Percentiles rank a stretch among this genome's conserved stretches.
These are phyloP conservation scores for Myrica gale DNA, from an alignment of 306 rosid genomes.

Conservation along the genomic window DNA sequence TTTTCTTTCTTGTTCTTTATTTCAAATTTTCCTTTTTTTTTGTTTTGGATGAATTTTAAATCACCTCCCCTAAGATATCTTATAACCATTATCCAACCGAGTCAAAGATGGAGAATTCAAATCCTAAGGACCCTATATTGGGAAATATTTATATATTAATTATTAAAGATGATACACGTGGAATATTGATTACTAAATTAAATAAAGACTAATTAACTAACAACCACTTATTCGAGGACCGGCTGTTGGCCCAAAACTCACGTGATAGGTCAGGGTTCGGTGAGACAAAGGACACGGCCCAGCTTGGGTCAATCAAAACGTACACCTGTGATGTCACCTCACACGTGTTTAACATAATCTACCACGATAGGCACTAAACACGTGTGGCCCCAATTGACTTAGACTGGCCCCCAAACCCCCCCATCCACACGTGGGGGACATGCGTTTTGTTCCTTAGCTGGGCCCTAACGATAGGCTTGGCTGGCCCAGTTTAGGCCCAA, in stretches of 20 bases:
- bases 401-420: not conserved
- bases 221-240: not conserved
- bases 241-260: conserved; percentile 32
- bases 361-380: conserved; percentile 6
- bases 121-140: not conserved
- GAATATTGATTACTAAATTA: not conserved
- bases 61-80: not conserved
- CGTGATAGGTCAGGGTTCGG: conserved; percentile 19
- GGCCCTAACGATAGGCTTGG: conserved; percentile 5
- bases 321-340: conserved; percentile 16
- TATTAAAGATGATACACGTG: not conserved
- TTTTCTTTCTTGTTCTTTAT: no score
- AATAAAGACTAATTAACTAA: not conserved
- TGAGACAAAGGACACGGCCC: conserved; percentile 22
- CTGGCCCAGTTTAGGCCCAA: conserved; percentile 26
- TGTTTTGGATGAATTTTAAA: not conserved
- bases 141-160: not conserved
- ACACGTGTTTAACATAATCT: conserved; percentile 9
- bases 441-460: conserved; percentile 24
- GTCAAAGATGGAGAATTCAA: conserved; percentile 14
- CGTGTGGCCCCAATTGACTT: conserved; percentile 23
- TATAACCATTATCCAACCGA: not conserved
- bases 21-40: not conserved
- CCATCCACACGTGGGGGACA: conserved; percentile 43
- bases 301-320: conserved; percentile 8